Conservation (phyloP, 1,284 basidiomycete genomes). For the Pterulicium gracile region DNA sequence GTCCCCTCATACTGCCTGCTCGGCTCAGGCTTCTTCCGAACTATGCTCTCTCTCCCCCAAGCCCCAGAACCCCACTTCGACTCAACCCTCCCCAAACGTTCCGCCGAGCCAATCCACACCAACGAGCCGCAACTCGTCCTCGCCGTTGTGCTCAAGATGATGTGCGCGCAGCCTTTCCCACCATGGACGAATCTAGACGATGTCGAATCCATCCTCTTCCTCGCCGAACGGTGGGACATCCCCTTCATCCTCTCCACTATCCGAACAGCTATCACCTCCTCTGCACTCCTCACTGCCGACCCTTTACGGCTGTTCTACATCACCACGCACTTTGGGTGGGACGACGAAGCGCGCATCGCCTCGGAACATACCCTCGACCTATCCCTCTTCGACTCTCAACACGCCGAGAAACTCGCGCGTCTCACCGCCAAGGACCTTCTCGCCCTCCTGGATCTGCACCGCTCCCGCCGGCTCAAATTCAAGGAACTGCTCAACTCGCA, state of each 20-base stretch:
- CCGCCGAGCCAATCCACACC: slow-evolving; percentile 21
- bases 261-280: slow-evolving; percentile 22
- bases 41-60: slow-evolving; percentile 33
- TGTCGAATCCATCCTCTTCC: slow-evolving; percentile 22
- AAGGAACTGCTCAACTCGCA: slow-evolving; percentile 27
- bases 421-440: slow-evolving; percentile 24
- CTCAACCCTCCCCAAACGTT: slow-evolving; percentile 2
- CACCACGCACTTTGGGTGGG: slow-evolving; percentile 32
- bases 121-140: slow-evolving; percentile 25
- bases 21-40: slow-evolving; percentile 30
- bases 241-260: slow-evolving; percentile 26
- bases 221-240: slow-evolving; percentile 36
- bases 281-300: slow-evolving; percentile 20
- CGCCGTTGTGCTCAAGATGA: slow-evolving; percentile 23
- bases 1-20: slow-evolving; percentile 28
- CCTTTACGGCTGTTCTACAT: slow-evolving; percentile 30
- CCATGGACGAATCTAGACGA: slow-evolving; percentile 22
- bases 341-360: slow-evolving; percentile 25
- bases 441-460: slow-evolving; percentile 26
- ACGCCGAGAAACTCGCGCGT: slow-evolving; percentile 18
- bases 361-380: slow-evolving; percentile 26
- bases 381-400: slow-evolving; percentile 20
- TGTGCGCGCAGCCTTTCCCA: slow-evolving; percentile 22
- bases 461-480: slow-evolving; percentile 26
- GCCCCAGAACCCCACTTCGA: slow-evolving; percentile 9